Conservation (phyloP, 83 land plant genomes). For the Picea abies region DNA sequence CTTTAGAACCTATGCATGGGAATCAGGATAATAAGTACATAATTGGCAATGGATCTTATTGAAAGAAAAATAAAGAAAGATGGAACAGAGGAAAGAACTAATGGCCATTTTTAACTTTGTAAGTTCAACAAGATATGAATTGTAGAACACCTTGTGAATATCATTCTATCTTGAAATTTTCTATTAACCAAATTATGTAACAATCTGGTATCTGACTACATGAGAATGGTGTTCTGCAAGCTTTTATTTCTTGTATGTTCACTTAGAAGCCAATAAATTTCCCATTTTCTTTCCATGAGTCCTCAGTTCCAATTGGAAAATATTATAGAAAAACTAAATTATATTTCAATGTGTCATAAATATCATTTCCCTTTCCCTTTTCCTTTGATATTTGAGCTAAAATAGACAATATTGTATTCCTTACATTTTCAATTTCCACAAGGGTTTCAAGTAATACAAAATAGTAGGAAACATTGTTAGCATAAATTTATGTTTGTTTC, state of each 20-base stretch:
- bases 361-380: not conserved
- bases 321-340: constrained; percentile 1
- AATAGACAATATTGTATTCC: constrained; percentile 7
- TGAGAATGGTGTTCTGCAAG: not conserved
- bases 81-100: too few relatives aligned
- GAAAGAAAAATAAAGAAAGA: too few relatives aligned
- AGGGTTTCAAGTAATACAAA: constrained; percentile 10
- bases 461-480: not conserved
- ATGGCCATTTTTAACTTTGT: not conserved
- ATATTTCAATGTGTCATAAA: not conserved
- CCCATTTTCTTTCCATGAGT: too few relatives aligned
- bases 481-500: not conserved
- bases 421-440: constrained; percentile 12
- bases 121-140: not conserved
- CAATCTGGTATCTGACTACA: not conserved
- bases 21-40: too few relatives aligned
- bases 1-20: too few relatives aligned
- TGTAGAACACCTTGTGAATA: not conserved
- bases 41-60: too few relatives aligned
- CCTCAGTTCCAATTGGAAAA: too few relatives aligned
- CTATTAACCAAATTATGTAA: not conserved
- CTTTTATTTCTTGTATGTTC: not conserved
- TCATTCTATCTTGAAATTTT: not conserved
- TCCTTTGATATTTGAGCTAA: not conserved
- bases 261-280: too few relatives aligned